These are phyloP conservation scores for Asclepias syriaca DNA, from an alignment of 257 asterid genomes.

Conservation along the genomic window DNA sequence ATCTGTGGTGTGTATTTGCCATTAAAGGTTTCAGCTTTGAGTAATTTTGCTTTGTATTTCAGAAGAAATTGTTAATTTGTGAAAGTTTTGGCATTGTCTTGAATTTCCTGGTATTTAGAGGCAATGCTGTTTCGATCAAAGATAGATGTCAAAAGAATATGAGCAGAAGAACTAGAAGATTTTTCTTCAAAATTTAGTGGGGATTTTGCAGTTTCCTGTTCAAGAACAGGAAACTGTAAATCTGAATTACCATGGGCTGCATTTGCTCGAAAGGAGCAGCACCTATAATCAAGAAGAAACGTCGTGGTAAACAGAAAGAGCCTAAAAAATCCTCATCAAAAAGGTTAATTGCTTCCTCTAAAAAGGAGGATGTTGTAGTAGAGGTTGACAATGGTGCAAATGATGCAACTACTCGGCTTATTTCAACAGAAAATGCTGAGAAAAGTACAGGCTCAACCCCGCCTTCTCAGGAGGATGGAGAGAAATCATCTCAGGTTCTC, in stretches of 20 bases:
- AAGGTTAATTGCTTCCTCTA: constrained; percentile 39
- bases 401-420: constrained; percentile 56
- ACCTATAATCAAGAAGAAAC: constrained; percentile 20
- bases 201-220: constrained; percentile 42
- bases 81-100: constrained; percentile 14
- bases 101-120: constrained; percentile 20
- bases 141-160: constrained; percentile 36
- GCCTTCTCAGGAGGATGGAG: constrained; percentile 39
- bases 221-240: constrained; percentile 40
- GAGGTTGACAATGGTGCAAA: constrained; percentile 58
- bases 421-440: constrained; percentile 47
- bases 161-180: constrained; percentile 33
- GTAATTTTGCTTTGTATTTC: constrained; percentile 3
- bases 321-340: constrained; percentile 51
- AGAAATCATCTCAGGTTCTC: constrained; percentile 34
- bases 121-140: constrained; percentile 36
- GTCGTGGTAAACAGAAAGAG: constrained; percentile 39
- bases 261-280: constrained; percentile 64
- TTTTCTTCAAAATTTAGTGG: constrained; percentile 22
- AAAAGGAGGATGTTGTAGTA: constrained; percentile 45
- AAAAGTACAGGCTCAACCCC: constrained; percentile 65
- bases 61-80: constrained; percentile 10
- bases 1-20: neutral
- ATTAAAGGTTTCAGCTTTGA: neutral
- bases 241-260: constrained; percentile 60